phyloP scores from a whole-genome alignment of 495 filamentous ascomycete genomes.

The Trypethelium eluteriae region DNA sequence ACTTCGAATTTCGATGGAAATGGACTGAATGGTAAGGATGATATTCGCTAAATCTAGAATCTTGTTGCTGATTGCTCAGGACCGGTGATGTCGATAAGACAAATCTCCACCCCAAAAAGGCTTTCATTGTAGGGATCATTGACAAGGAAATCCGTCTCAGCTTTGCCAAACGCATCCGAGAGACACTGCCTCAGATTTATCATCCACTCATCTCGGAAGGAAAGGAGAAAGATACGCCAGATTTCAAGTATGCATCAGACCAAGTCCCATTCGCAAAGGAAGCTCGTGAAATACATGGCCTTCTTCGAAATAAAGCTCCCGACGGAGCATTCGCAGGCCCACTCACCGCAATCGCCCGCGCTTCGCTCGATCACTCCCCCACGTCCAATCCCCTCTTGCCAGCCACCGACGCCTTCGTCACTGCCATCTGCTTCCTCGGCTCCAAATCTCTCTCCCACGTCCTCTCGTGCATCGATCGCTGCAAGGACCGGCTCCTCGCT shows the following conservation, averaged over 20 bases:
- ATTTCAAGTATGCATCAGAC: conserved; percentile 82
- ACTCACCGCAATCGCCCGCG: conserved; percentile 54
- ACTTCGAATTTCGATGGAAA: conserved; percentile 99
- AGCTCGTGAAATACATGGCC: conserved; percentile 66
- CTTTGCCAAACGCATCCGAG: conserved; percentile 92
- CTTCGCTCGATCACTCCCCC: conserved; percentile 2
- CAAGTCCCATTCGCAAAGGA: conserved; percentile 69
- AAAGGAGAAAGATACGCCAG: conserved; percentile 87
- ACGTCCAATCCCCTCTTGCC: conserved; percentile 68
- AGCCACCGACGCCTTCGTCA: conserved; percentile 88
- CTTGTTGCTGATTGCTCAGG: conserved; percentile 35
- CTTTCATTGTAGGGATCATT: conserved; percentile 80
- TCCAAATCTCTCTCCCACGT: conserved; percentile 94
- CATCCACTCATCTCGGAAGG: conserved; percentile 70
- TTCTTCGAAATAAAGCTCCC: conserved; percentile 73
- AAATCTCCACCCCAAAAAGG: conserved; percentile 74
- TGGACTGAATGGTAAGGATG: conserved; percentile 83
- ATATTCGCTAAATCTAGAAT: not conserved
- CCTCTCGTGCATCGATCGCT: conserved; percentile 89
- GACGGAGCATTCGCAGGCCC: conserved; percentile 73
- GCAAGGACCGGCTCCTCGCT: conserved; percentile 79
- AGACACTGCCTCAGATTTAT: conserved; percentile 81
- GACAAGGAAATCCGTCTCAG: conserved; percentile 97
- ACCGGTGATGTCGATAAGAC: conserved; percentile 74
- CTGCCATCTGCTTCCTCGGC: conserved; percentile 82